Conservation (phyloP, 2,329 filamentous ascomycete genomes). For the Verticillium nubilum region DNA sequence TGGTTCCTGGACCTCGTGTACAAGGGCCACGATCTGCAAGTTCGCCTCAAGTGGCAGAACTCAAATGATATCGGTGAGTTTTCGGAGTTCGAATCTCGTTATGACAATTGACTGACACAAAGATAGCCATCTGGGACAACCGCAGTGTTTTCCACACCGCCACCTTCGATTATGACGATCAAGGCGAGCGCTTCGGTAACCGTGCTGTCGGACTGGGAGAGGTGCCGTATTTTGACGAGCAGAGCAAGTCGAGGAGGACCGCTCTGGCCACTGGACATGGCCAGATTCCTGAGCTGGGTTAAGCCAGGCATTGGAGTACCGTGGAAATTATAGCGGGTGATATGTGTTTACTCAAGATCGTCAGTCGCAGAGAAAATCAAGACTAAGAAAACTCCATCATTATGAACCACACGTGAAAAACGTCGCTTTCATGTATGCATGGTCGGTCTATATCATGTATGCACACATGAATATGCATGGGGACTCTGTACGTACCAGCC, state of each 20-base stretch:
- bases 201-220: constrained; percentile 50
- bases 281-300: background rate
- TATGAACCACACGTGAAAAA: no score
- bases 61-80: constrained; percentile 30
- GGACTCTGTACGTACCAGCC: no score
- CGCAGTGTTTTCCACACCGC: constrained; percentile 52
- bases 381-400: no score
- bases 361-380: no score
- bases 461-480: no score
- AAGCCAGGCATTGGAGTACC: background rate
- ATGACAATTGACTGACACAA: background rate
- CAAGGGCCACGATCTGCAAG: constrained; percentile 44
- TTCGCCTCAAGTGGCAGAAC: constrained; percentile 39
- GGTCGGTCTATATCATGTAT: no score
- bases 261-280: background rate
- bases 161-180: constrained; percentile 50
- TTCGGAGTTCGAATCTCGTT: background rate
- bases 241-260: constrained; percentile 31
- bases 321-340: no score
- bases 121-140: constrained; percentile 55
- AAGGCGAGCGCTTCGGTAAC: constrained; percentile 45
- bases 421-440: no score
- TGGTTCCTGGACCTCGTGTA: constrained; percentile 34
- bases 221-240: constrained; percentile 46
- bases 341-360: no score